Conservation (phyloP, 257 asterid genomes). For the Misopates orontium region DNA sequence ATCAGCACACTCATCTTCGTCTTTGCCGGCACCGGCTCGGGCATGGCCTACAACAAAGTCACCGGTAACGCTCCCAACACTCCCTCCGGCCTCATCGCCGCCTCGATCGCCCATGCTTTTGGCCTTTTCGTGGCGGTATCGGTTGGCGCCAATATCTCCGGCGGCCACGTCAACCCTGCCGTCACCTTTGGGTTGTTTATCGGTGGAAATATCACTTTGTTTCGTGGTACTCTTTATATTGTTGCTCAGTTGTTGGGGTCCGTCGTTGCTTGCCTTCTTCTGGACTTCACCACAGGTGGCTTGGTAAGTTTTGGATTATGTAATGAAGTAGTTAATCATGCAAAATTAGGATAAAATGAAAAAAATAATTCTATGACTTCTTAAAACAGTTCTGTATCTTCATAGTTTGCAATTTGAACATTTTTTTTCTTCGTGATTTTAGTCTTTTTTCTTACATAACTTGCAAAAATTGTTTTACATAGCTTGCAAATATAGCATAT, state of each 20-base stretch:
- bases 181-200: constrained; percentile 30
- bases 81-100: constrained; percentile 29
- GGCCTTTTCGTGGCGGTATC: constrained; percentile 34
- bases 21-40: constrained; percentile 50
- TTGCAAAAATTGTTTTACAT: too few relatives aligned
- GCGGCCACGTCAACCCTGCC: constrained; percentile 34
- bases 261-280: constrained; percentile 33
- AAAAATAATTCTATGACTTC: too few relatives aligned
- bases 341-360: background rate
- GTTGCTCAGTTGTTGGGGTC: constrained; percentile 34
- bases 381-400: too few relatives aligned
- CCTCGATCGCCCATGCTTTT: constrained; percentile 29
- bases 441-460: too few relatives aligned
- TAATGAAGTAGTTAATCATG: background rate
- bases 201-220: constrained; percentile 28
- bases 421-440: too few relatives aligned
- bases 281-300: constrained; percentile 29
- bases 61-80: constrained; percentile 15
- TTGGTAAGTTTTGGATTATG: constrained; percentile 26
- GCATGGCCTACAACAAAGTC: background rate
- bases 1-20: constrained; percentile 54
- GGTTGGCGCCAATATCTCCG: constrained; percentile 29
- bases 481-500: too few relatives aligned
- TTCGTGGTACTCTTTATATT: constrained; percentile 27
- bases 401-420: too few relatives aligned